Base-by-base conservation (phyloP, 2,329 filamentous ascomycete species). In the Thielaviopsis populi region DNA sequence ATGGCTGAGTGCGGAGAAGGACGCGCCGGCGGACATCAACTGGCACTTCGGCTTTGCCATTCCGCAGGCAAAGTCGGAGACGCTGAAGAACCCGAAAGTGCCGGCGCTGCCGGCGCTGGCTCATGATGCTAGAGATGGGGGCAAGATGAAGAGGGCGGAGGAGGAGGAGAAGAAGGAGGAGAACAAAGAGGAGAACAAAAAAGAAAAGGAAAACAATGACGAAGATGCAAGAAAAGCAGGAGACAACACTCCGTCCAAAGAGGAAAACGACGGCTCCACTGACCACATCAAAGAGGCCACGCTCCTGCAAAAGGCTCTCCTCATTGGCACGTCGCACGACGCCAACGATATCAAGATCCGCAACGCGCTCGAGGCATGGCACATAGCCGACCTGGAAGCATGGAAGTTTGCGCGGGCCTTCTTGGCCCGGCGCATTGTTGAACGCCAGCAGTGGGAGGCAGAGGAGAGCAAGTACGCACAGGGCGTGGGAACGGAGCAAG, bases 1-100 rank as follows among this genome's bases (percentile, higher is more conserved):
- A 22, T 96, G 91, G 91, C 77, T 96, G 22, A 87, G 86, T 0
- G 88, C 89, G n/a, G 83, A 86, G 70, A 75, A 77, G 53, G 75
- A 76, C 17, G 75, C 86, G 7, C 83, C 86, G 2, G 73, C 80
- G n/a, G 87, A 94, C 68, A 77, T 96, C 1, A 87, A 92, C 71
- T 97, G 91, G 90, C 82, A 87, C 68, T 89, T 97, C 71, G 94
- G 92, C 63, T 97, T 97, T 73, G 77, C 79, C 15, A 79, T 96
- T 10, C 89, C 91, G 1, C 78, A 79, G 58, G 74, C 77, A 1
- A 63, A 64, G 30, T 53, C 37, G 4, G 62, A 62, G 37, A 63
- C 60, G 7, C 33, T 66, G 27, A 54, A 62, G 33, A 64, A 67
- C 27, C 64, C 67, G 41, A 61, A 67, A 17, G 61, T 58, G 22